phyloP scores from a whole-genome alignment of 1,139 yeast species.

The Sugiyamaella novakii region DNA sequence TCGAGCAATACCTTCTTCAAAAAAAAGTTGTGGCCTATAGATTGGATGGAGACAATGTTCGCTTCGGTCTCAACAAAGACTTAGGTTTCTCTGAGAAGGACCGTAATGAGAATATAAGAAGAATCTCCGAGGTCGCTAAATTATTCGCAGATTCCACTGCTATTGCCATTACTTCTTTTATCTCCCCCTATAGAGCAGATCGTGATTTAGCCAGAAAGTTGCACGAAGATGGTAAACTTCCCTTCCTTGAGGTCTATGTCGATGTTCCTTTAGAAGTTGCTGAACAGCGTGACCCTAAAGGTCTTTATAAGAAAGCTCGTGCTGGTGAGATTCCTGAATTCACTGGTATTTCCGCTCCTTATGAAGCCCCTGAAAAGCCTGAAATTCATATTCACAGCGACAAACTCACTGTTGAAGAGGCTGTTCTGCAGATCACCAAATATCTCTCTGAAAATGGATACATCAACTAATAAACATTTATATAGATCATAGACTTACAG shows the following conservation, averaged over 20 bases:
- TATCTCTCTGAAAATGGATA: constrained; percentile 58
- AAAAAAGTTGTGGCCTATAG: constrained; percentile 71
- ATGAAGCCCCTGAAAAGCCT: constrained; percentile 84
- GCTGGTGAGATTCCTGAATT: constrained; percentile 92
- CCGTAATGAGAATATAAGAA: constrained; percentile 90
- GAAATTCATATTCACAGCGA: constrained; percentile 82
- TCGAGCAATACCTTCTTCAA: constrained; percentile 77
- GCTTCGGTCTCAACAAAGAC: constrained; percentile 93
- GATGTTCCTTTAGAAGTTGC: constrained; percentile 94
- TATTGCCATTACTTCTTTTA: constrained; percentile 85
- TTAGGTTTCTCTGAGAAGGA: constrained; percentile 89
- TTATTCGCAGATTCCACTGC: constrained; percentile 88
- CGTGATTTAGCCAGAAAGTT: constrained; percentile 82
- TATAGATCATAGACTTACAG: constrained; percentile 10
- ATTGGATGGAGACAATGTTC: constrained; percentile 90
- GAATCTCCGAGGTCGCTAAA: constrained; percentile 92
- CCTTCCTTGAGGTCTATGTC: constrained; percentile 86
- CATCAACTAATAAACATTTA: constrained; percentile 7
- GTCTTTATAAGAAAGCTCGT: constrained; percentile 92
- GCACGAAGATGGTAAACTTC: constrained; percentile 72
- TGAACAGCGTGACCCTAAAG: constrained; percentile 96
- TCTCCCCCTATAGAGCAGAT: constrained; percentile 85
- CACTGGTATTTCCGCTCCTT: constrained; percentile 95
- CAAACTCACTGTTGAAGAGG: constrained; percentile 71
- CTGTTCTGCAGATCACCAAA: constrained; percentile 70